Conservation (phyloP, 225 moss, liverwort and hornwort species). For the Marchantia paleacea region DNA sequence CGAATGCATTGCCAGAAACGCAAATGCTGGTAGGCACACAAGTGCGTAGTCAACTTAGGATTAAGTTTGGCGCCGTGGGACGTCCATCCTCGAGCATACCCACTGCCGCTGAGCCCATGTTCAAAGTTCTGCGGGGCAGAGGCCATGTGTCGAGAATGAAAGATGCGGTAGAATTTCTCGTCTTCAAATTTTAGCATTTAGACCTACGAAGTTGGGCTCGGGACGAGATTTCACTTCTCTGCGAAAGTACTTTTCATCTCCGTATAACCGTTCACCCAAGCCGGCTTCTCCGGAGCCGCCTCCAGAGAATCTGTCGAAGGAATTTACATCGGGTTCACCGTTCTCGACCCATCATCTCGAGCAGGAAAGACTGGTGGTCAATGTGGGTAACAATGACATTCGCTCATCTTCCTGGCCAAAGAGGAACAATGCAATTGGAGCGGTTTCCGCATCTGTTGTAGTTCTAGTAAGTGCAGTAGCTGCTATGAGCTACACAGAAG, state of each 20-base stretch:
- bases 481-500: slow-evolving; percentile 36
- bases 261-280: slow-evolving; percentile 11
- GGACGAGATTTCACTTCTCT: not conserved
- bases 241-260: slow-evolving; percentile 12
- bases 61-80: slow-evolving; percentile 25
- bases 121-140: not conserved
- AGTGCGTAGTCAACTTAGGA: slow-evolving; percentile 70
- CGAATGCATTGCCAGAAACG: slow-evolving; percentile 30
- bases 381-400: not conserved
- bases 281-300: slow-evolving; percentile 3
- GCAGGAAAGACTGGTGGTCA: slow-evolving; percentile 13
- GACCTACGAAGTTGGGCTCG: not conserved
- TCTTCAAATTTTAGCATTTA: not conserved
- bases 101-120: not conserved
- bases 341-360: slow-evolving; percentile 18
- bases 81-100: slow-evolving; percentile 1
- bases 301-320: slow-evolving; percentile 7
- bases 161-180: not conserved
- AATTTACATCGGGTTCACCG: slow-evolving; percentile 2
- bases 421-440: slow-evolving; percentile 35
- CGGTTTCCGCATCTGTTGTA: slow-evolving; percentile 55
- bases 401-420: slow-evolving; percentile 16
- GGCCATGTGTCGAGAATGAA: not conserved
- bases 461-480: slow-evolving; percentile 56
- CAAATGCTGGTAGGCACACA: slow-evolving; percentile 78